phyloP scores from a whole-genome alignment of 129 eudicot species.

The Mikania micrantha region DNA sequence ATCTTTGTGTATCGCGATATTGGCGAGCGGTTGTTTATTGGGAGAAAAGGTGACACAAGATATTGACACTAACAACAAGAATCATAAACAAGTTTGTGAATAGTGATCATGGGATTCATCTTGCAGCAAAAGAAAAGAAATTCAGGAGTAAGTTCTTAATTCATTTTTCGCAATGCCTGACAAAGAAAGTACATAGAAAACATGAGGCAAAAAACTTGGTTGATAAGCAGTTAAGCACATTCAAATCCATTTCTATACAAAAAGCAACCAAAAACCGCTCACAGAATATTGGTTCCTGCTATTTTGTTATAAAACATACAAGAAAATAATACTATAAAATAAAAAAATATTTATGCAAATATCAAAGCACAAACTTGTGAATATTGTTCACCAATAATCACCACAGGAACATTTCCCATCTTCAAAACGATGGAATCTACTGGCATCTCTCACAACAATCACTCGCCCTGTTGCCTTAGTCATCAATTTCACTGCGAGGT shows the following conservation, averaged over 20 bases:
- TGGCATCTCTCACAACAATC: slow-evolving; percentile 72
- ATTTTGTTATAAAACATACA: background rate
- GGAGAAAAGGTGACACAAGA: background rate
- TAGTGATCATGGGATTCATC: background rate
- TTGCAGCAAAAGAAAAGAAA: slow-evolving; percentile 15
- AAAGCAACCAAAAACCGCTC: background rate
- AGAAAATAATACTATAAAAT: background rate
- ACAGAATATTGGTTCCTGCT: slow-evolving; percentile 9
- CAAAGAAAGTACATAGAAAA: background rate
- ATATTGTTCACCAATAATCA: slow-evolving; percentile 73
- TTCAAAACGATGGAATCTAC: slow-evolving; percentile 74
- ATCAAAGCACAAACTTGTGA: slow-evolving; percentile 8
- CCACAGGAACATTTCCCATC: slow-evolving; percentile 82
- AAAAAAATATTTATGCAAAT: background rate
- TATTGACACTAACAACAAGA: background rate
- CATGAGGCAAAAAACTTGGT: background rate
- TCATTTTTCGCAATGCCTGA: slow-evolving; percentile 10
- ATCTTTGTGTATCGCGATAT: slow-evolving; percentile 54
- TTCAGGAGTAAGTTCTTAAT: slow-evolving; percentile 12
- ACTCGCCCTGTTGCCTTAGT: slow-evolving; percentile 46
- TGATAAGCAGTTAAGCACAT: background rate
- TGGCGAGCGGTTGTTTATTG: slow-evolving; percentile 65
- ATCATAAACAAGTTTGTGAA: background rate
- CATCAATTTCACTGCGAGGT: slow-evolving; percentile 53
- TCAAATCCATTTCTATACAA: background rate